Percentiles rank a stretch among this genome's conserved stretches.
Conservation (phyloP, 257 asterid genomes). For the Primulina huaijiensis region DNA sequence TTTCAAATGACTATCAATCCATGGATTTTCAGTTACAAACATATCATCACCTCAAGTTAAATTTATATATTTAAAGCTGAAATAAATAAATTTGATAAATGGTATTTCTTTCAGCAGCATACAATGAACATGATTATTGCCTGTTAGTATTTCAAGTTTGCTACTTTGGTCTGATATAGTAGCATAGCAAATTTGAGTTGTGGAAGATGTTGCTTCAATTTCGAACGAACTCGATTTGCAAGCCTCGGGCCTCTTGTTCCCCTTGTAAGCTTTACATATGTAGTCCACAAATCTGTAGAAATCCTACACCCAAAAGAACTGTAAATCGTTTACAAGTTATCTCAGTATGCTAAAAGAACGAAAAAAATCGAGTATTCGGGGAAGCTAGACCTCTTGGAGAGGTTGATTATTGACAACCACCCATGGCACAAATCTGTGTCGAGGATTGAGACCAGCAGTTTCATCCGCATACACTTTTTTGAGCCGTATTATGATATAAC, state of each 20-base stretch:
- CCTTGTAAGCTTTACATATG: constrained; percentile 67
- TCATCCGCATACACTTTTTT: constrained; percentile 66
- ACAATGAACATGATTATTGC: no score
- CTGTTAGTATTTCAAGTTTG: no score
- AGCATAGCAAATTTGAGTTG: constrained; percentile 34
- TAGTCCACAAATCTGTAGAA: constrained; percentile 56
- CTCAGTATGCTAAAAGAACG: no score
- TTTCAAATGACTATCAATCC: no score
- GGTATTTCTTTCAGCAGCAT: no score
- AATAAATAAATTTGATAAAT: no score
- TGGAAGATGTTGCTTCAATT: constrained; percentile 19
- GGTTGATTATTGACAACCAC: constrained; percentile 69
- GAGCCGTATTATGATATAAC: constrained; percentile 39
- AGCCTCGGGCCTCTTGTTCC: constrained; percentile 43
- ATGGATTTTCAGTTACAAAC: no score
- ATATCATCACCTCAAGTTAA: no score
- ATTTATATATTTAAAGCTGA: no score
- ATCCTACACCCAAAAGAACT: constrained; percentile 46
- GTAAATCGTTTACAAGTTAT: no score
- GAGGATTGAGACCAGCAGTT: constrained; percentile 65
- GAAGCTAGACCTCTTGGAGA: constrained; percentile 57
- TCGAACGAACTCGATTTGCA: constrained; percentile 39
- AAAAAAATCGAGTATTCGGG: neutral
- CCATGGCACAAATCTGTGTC: constrained; percentile 87
- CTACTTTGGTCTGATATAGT: neutral